Conservation (phyloP, 306 rosid species). For the Myrica gale region DNA sequence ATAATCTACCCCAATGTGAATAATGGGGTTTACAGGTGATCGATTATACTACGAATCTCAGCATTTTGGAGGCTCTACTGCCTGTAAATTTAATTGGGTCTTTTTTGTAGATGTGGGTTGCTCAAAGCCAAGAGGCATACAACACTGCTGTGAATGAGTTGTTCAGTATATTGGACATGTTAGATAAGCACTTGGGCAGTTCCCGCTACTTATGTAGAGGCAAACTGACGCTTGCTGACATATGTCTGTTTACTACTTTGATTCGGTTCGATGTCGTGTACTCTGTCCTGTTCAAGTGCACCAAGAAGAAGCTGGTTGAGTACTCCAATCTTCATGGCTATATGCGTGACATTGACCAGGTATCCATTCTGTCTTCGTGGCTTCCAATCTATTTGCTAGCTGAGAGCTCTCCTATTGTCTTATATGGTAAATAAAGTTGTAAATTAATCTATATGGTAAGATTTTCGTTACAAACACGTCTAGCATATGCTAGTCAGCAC, state of each 20-base stretch:
- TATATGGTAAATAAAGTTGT: too few relatives aligned
- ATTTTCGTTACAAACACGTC: too few relatives aligned
- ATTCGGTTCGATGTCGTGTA: slow-evolving; percentile 72
- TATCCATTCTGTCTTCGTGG: neutral
- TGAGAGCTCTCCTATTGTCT: neutral
- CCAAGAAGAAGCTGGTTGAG: slow-evolving; percentile 76
- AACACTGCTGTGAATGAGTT: slow-evolving; percentile 61
- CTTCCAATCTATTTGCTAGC: neutral
- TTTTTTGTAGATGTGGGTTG: slow-evolving; percentile 71
- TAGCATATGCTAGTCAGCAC: too few relatives aligned
- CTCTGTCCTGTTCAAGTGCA: slow-evolving; percentile 75
- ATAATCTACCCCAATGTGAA: slow-evolving; percentile 77
- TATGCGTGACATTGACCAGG: slow-evolving; percentile 77
- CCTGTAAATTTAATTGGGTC: neutral
- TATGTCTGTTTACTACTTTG: slow-evolving; percentile 73
- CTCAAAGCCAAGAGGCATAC: slow-evolving; percentile 86
- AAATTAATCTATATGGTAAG: too few relatives aligned
- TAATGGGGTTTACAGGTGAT: slow-evolving; percentile 85
- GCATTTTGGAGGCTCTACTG: too few relatives aligned
- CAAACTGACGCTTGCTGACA: slow-evolving; percentile 59
- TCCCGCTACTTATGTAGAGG: slow-evolving; percentile 64
- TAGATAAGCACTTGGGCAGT: slow-evolving; percentile 56
- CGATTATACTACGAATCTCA: too few relatives aligned
- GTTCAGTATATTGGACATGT: slow-evolving; percentile 56
- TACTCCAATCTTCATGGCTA: slow-evolving; percentile 68